Evolutionary conservation across 768 basidiomycete species (phyloP).

Genomic region (Tylopilus subfusipes): DNA sequence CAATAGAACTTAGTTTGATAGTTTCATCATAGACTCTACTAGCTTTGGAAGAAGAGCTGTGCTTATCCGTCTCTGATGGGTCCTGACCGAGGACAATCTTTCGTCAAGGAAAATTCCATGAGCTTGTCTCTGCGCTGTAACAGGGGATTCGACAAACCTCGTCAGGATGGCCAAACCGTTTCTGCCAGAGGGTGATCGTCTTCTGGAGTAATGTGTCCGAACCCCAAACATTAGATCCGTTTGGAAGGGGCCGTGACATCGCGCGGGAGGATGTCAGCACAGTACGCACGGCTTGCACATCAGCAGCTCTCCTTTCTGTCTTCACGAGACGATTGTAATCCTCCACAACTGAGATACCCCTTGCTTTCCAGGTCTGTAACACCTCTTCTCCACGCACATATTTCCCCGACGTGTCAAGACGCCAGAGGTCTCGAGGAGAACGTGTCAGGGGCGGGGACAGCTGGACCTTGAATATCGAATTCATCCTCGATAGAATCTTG

Average conservation of each 20-base stretch:
- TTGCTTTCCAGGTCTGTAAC: conserved; percentile 79
- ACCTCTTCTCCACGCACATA: conserved; percentile 92
- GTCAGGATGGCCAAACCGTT: conserved; percentile 69
- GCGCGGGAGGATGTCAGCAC: conserved; percentile 57
- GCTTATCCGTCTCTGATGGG: conserved; percentile 51
- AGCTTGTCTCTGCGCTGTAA: not conserved
- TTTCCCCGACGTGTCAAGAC: conserved; percentile 90
- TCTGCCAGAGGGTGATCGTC: conserved; percentile 79
- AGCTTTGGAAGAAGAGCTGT: conserved; percentile 9
- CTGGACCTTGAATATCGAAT: conserved; percentile 78
- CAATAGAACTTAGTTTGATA: conserved; percentile 66
- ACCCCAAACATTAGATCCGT: conserved; percentile 59
- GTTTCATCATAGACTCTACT: conserved; percentile 44
- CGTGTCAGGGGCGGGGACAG: conserved; percentile 83
- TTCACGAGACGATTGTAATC: conserved; percentile 74
- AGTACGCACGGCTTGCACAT: conserved; percentile 85
- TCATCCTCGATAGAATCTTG: conserved; percentile 74
- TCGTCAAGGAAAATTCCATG: conserved; percentile 9
- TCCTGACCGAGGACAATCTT: conserved; percentile 83
- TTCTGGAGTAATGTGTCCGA: conserved; percentile 61
- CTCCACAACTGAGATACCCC: conserved; percentile 85
- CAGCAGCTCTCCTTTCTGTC: conserved; percentile 73
- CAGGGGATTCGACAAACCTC: conserved; percentile 49
- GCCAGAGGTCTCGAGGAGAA: conserved; percentile 87
- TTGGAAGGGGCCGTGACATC: conserved; percentile 42